Base-by-base conservation (phyloP, 2,329 filamentous ascomycete species). In the Ascochyta viciae-villosae region DNA sequence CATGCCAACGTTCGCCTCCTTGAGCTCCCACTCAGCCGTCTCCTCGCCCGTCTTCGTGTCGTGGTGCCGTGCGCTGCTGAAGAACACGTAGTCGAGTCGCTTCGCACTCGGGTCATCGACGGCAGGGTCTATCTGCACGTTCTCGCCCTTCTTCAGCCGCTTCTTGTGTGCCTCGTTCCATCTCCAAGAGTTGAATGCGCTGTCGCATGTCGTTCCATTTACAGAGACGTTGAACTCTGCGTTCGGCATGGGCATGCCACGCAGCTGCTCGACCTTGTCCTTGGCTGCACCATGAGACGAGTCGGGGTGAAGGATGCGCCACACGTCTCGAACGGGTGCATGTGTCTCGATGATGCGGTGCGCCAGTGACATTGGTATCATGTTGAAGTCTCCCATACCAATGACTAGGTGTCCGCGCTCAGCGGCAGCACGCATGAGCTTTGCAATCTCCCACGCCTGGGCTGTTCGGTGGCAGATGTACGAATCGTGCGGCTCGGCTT, bases 361-460 rank as follows among this genome's bases (percentile, higher is more conserved):
- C 29, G 90, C 89, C 59, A 96, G 85, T 24, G 91, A 96, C 37
- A 89, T 77, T 0, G 95, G 95, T n/a, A 92, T 81, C 89, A 96
- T 96, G 78, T 98, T 98, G 80, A 98, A 97, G 79, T 98, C 95
- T 24, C 95, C 95, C 50, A 96, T 80, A 6, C 88, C 93, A 39
- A 98, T 80, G 47, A 93, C 92, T 27, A 98, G 82, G 73, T 94
- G 90, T 6, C 92, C 92, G 13, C 89, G 83, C 64, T 92, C 89
- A 1, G 88, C 85, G 40, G 94, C 93, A 54, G 86, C 89, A 44
- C 91, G 87, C 79, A 97, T 89, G 40, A 96, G 82, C 75, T 96
- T 96, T 49, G 93, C 85, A 54, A 97, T 90, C 74, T 97, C 90
- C 95, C 95, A 99, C 45, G 92, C 90, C 78, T 99, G 94, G 3